Evolutionary conservation across 2,329 filamentous ascomycete genomes (phyloP).

Genomic region (Berkeleyomyces rouxiae): DNA sequence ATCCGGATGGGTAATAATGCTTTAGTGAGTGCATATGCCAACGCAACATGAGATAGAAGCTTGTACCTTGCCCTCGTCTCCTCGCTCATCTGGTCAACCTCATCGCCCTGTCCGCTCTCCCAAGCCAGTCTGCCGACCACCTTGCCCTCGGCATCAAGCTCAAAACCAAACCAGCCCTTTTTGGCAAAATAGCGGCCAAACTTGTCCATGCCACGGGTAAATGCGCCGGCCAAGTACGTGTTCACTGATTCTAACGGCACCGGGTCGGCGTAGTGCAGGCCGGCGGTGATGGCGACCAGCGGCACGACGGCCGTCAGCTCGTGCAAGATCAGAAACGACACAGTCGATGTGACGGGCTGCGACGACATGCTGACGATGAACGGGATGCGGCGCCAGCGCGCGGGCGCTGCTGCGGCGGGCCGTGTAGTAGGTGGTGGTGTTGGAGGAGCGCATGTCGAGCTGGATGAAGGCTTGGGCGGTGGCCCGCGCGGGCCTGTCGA

Average conservation of each 20-base stretch:
- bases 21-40: conserved; percentile 86
- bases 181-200: conserved; percentile 63
- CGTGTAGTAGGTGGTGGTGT: not conserved
- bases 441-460: not conserved
- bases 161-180: conserved; percentile 66
- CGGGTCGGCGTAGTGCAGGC: conserved; percentile 68
- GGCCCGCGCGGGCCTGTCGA: not conserved
- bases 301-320: conserved; percentile 80
- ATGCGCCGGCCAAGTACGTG: conserved; percentile 32
- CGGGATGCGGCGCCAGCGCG: conserved; percentile 18
- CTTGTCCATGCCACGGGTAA: conserved; percentile 47
- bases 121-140: conserved; percentile 19
- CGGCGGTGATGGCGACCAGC: conserved; percentile 52
- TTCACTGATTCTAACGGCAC: conserved; percentile 43
- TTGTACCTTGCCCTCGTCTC: conserved; percentile 27
- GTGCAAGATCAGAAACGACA: conserved; percentile 77
- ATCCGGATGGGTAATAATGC: conserved; percentile 63
- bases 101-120: conserved; percentile 20
- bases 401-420: not conserved
- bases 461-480: not conserved
- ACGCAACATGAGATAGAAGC: conserved; percentile 54
- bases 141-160: conserved; percentile 21
- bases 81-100: conserved; percentile 18
- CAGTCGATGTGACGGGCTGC: conserved; percentile 67
- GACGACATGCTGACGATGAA: conserved; percentile 54